Conservation (phyloP, 2,329 filamentous ascomycete species). For the Fusarium pseudocircinatum region DNA sequence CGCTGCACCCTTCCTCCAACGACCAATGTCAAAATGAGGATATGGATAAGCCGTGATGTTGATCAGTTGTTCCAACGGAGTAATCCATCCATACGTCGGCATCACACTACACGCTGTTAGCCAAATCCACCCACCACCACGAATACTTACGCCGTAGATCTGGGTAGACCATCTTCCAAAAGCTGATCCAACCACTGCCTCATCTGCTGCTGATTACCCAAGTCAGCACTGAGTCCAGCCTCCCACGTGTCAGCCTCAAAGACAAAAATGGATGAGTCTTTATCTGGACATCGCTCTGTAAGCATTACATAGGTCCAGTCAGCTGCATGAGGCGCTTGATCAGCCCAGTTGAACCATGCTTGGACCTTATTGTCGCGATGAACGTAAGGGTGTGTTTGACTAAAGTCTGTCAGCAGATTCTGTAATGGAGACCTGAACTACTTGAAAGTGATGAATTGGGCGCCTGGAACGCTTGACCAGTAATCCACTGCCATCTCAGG, state of each 20-base stretch:
- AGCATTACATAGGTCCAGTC: constrained; percentile 26
- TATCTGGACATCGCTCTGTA: neutral
- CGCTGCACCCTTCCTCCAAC: neutral
- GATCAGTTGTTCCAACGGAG: neutral
- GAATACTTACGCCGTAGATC: neutral
- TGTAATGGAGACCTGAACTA: fast-evolving
- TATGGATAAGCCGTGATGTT: neutral
- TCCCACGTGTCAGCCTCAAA: constrained; percentile 3
- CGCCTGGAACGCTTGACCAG: constrained; percentile 10
- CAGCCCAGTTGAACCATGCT: constrained; percentile 24
- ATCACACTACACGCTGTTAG: neutral
- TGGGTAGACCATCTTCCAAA: neutral
- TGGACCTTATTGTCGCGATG: constrained; percentile 1
- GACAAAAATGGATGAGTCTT: neutral
- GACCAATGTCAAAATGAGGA: neutral
- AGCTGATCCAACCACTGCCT: neutral
- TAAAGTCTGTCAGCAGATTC: neutral
- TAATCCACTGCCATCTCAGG: constrained; percentile 13
- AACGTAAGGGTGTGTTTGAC: constrained; percentile 15
- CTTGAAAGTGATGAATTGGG: constrained; percentile 23
- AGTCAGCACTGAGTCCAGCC: neutral
- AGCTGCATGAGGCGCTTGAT: constrained; percentile 3
- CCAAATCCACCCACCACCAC: fast-evolving
- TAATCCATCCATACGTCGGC: neutral
- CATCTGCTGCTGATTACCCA: neutral